phyloP scores from a whole-genome alignment of 768 basidiomycete species.

The Dioszegia crocea region DNA sequence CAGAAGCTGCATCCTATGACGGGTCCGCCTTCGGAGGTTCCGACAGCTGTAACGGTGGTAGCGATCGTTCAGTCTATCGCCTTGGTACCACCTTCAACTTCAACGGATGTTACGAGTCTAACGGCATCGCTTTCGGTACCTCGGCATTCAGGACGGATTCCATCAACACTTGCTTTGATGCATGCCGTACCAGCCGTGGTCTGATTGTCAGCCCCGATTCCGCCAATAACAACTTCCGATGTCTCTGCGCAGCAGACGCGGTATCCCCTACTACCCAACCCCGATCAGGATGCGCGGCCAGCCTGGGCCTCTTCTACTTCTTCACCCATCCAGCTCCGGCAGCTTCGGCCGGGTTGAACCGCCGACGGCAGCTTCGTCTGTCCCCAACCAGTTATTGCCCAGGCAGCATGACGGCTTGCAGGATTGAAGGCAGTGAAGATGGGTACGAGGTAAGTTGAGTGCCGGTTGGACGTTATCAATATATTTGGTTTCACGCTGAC shows the following conservation, averaged over 20 bases:
- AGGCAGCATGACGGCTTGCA: background rate
- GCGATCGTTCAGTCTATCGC: background rate
- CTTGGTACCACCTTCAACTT: background rate
- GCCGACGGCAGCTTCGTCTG: background rate
- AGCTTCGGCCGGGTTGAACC: background rate
- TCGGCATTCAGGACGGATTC: background rate
- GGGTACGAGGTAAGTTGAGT: background rate
- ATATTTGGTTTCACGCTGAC: background rate
- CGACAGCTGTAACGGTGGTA: too few relatives aligned
- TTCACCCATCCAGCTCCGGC: background rate
- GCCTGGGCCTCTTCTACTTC: too few relatives aligned
- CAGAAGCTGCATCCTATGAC: too few relatives aligned
- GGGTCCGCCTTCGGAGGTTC: too few relatives aligned
- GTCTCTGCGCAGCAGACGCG: too few relatives aligned
- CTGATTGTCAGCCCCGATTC: too few relatives aligned
- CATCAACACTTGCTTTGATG: background rate
- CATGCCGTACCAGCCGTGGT: background rate
- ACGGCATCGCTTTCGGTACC: background rate
- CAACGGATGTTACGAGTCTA: background rate
- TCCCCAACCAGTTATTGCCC: background rate
- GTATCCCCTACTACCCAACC: too few relatives aligned
- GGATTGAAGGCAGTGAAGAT: background rate
- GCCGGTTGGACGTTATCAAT: background rate
- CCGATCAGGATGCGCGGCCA: too few relatives aligned
- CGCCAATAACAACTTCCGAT: too few relatives aligned